Percentiles rank a stretch among this genome's conserved stretches.
Evolutionary conservation across 352 stramenopile genomes (phyloP).

Genomic region (Phytopythium cucurbitacearum): DNA sequence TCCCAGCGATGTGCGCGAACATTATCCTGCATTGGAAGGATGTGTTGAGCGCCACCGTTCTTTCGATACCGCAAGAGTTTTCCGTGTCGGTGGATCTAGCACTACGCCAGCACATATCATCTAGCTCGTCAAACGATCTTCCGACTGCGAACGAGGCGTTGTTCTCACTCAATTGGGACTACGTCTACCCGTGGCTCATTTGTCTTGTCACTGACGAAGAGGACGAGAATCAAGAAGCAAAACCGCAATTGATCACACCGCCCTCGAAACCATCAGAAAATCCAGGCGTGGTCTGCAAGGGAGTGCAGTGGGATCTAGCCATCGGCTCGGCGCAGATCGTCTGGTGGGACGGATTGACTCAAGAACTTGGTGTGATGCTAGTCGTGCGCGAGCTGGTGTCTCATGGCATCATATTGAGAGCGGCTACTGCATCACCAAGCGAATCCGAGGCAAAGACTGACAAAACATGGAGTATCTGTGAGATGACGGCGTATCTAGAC

Average conservation of each 20-base stretch:
- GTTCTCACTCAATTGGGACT: conserved; percentile 64
- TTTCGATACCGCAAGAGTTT: conserved; percentile 21
- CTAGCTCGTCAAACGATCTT: conserved; percentile 19
- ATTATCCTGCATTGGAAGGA: conserved; percentile 25
- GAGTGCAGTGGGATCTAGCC: conserved; percentile 64
- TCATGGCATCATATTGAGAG: conserved; percentile 30
- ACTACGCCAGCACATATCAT: conserved; percentile 15
- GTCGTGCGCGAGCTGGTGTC: conserved; percentile 52
- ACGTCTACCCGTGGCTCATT: conserved; percentile 58
- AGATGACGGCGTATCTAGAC: conserved; percentile 60
- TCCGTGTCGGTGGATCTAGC: conserved; percentile 49
- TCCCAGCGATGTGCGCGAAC: conserved; percentile 17
- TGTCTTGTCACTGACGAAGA: conserved; percentile 43
- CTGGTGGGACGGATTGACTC: conserved; percentile 63
- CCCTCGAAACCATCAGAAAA: background rate
- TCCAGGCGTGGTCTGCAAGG: conserved; percentile 23
- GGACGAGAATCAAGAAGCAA: conserved; percentile 2
- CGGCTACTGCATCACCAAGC: background rate
- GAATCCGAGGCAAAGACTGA: background rate
- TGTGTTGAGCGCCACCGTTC: conserved; percentile 1
- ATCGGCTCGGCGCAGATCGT: conserved; percentile 49
- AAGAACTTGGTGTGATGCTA: conserved; percentile 46
- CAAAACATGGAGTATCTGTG: conserved; percentile 35
- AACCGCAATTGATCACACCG: background rate
- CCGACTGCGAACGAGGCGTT: conserved; percentile 42